phyloP scores from a whole-genome alignment of 768 basidiomycete species.

The Piloderma croceum region DNA sequence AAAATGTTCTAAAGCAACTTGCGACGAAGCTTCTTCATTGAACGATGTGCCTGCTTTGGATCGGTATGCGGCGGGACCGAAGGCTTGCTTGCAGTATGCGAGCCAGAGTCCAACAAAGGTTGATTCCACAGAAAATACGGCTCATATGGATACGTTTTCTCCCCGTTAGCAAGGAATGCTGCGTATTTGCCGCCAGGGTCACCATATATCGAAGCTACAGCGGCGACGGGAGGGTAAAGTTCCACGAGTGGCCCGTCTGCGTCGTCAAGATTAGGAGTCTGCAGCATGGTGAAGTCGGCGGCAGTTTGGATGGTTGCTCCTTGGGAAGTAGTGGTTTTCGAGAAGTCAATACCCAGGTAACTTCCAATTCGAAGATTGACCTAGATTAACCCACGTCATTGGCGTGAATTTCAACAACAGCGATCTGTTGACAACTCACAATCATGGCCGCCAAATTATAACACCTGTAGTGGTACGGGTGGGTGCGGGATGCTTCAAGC shows the following conservation, averaged over 20 bases:
- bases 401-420: neutral
- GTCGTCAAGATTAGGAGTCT: slow-evolving; percentile 25
- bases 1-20: too few species aligned
- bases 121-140: slow-evolving; percentile 53
- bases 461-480: slow-evolving; percentile 61
- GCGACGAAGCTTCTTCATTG: too few species aligned
- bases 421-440: slow-evolving; percentile 23
- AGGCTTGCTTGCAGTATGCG: too few species aligned
- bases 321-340: slow-evolving; percentile 43
- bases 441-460: slow-evolving; percentile 70
- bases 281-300: slow-evolving; percentile 51
- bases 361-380: slow-evolving; percentile 51
- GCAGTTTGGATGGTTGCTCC: slow-evolving; percentile 56
- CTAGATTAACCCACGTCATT: slow-evolving; percentile 21
- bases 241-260: slow-evolving; percentile 36
- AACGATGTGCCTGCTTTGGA: too few species aligned
- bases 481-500: slow-evolving; percentile 52
- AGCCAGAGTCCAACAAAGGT: slow-evolving; percentile 28
- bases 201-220: slow-evolving; percentile 54
- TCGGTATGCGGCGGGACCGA: too few species aligned
- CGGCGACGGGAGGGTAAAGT: slow-evolving; percentile 52
- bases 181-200: slow-evolving; percentile 55
- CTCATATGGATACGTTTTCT: slow-evolving; percentile 36
- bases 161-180: slow-evolving; percentile 35
- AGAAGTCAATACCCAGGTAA: slow-evolving; percentile 36